These are phyloP conservation scores for Sanghuangporus weigelae DNA, from an alignment of 1,284 basidiomycete species.

Conservation along the genomic window DNA sequence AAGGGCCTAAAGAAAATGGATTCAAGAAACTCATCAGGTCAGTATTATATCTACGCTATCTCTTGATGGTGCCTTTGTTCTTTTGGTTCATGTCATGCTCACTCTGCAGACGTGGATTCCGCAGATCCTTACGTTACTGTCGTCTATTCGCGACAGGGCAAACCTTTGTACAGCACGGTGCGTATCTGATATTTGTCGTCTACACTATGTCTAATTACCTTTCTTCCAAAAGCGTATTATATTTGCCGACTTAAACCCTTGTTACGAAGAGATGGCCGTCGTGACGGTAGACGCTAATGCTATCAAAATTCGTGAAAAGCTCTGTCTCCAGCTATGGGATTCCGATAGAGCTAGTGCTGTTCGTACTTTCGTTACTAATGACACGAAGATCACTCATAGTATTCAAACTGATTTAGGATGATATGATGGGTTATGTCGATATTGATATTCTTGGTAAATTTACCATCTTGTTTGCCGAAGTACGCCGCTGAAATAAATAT, in stretches of 20 bases:
- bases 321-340: constrained; percentile 76
- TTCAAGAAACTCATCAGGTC: constrained; percentile 52
- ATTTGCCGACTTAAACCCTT: constrained; percentile 56
- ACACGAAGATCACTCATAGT: neutral
- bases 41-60: constrained; percentile 27
- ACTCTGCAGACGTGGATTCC: constrained; percentile 4
- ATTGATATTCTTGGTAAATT: constrained; percentile 26
- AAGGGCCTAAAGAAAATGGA: constrained; percentile 61
- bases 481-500: neutral
- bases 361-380: constrained; percentile 17
- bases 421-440: constrained; percentile 32
- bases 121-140: constrained; percentile 35
- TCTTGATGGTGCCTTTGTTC: constrained; percentile 24
- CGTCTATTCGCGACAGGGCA: constrained; percentile 40
- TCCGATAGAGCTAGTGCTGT: constrained; percentile 49
- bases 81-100: constrained; percentile 28
- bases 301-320: constrained; percentile 59
- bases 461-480: neutral
- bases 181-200: neutral
- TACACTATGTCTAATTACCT: neutral
- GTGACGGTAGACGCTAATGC: constrained; percentile 69
- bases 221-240: constrained; percentile 45
- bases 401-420: constrained; percentile 25
- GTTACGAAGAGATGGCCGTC: constrained; percentile 74
- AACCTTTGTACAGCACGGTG: constrained; percentile 64